A percentile compares a stretch with the other conserved stretches of the same genome.
Conservation (phyloP, 192 early-diverging fungal genomes). For the Lunasporangiospora selenospora region DNA sequence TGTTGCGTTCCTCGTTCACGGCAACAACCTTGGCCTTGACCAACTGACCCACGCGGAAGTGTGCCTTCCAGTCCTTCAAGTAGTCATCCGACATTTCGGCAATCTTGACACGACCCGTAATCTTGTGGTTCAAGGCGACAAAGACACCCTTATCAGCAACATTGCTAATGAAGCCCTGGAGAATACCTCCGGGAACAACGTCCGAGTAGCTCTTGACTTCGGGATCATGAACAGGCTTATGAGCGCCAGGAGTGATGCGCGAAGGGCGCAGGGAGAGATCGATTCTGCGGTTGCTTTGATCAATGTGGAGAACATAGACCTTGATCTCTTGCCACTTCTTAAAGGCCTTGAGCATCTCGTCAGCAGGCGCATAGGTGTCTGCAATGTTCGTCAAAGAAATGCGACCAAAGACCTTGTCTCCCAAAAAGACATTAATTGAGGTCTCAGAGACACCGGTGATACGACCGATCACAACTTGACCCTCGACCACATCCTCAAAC, state of each 20-base stretch:
- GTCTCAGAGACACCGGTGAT: slow-evolving; percentile 57
- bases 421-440: slow-evolving; percentile 65
- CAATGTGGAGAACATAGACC: slow-evolving; percentile 70
- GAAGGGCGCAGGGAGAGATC: slow-evolving; percentile 71
- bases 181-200: slow-evolving; percentile 64
- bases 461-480: slow-evolving; percentile 60
- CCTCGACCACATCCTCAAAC: slow-evolving; percentile 59
- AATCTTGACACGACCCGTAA: slow-evolving; percentile 84
- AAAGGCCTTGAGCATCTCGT: slow-evolving; percentile 50
- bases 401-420: slow-evolving; percentile 61
- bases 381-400: slow-evolving; percentile 67
- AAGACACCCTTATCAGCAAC: slow-evolving; percentile 78
- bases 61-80: slow-evolving; percentile 82
- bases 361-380: slow-evolving; percentile 29
- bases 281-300: slow-evolving; percentile 60
- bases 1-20: slow-evolving; percentile 54
- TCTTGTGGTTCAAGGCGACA: slow-evolving; percentile 65
- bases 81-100: slow-evolving; percentile 86
- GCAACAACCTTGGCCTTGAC: slow-evolving; percentile 76
- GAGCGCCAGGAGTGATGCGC: slow-evolving; percentile 48
- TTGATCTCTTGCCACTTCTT: slow-evolving; percentile 74
- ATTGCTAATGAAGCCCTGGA: slow-evolving; percentile 78
- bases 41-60: slow-evolving; percentile 75
- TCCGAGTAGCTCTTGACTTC: slow-evolving; percentile 61
- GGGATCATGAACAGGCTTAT: slow-evolving; percentile 49